A percentile compares a stretch with the other conserved stretches of the same genome.
Conservation (phyloP, 2,329 filamentous ascomycete genomes). For the Penicillium digitatum region DNA sequence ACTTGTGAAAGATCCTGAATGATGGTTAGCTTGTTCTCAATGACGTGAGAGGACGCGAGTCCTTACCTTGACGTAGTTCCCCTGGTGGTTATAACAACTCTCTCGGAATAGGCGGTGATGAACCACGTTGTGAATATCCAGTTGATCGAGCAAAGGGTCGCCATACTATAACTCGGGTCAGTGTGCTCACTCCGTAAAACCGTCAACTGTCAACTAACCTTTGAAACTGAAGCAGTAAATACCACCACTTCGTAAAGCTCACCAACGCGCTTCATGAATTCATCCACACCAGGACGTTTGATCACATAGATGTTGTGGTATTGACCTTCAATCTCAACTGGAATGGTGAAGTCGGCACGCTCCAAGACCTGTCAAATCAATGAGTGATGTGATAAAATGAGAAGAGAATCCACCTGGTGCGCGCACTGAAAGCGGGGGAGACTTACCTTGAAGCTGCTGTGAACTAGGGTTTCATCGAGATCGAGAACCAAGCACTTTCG, state of each 20-base stretch:
- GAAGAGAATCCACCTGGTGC: conserved; percentile 4
- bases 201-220: conserved; percentile 56
- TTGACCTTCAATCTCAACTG: conserved; percentile 96
- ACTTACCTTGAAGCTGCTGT: conserved; percentile 95
- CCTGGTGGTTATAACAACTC: conserved; percentile 98
- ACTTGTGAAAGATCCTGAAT: conserved; percentile 87
- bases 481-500: conserved; percentile 94
- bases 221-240: conserved; percentile 96
- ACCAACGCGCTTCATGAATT: conserved; percentile 97
- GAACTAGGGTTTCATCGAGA: conserved; percentile 92
- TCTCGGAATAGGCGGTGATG: conserved; percentile 96
- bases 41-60: not conserved
- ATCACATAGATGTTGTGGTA: conserved; percentile 99
- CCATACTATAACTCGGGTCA: conserved; percentile 64
- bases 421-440: not conserved
- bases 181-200: not conserved
- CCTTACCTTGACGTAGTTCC: conserved; percentile 87
- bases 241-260: conserved; percentile 98
- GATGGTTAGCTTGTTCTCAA: conserved; percentile 12
- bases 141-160: conserved; percentile 89
- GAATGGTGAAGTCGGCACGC: conserved; percentile 97
- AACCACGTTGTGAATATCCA: conserved; percentile 95
- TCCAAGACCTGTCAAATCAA: conserved; percentile 69
- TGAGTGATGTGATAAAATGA: conserved; percentile 19
- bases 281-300: conserved; percentile 95